These are phyloP conservation scores for Sclerotiophoma versabilis DNA, from an alignment of 2,329 filamentous ascomycete genomes.

Conservation along the genomic window DNA sequence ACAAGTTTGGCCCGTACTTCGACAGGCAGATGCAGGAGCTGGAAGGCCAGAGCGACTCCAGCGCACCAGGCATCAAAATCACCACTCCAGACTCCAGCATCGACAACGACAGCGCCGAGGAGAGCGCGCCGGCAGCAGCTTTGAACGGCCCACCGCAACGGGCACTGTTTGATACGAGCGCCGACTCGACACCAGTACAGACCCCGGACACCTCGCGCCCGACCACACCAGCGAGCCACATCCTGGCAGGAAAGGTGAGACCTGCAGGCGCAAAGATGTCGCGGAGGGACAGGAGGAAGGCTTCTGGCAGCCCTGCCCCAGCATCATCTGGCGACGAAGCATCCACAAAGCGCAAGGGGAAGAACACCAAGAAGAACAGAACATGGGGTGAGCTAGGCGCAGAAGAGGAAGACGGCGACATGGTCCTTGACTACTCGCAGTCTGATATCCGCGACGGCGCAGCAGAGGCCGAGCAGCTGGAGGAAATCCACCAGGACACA, in stretches of 20 bases:
- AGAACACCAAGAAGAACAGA: conserved; percentile 79
- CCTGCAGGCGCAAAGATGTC: conserved; percentile 76
- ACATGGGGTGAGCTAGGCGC: conserved; percentile 94
- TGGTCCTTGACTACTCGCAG: conserved; percentile 89
- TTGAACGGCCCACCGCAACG: conserved; percentile 54
- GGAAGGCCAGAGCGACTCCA: conserved; percentile 61
- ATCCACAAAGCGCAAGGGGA: conserved; percentile 63
- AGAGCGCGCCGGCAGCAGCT: conserved; percentile 60
- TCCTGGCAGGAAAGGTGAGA: conserved; percentile 76
- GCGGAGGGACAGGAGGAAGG: conserved; percentile 77
- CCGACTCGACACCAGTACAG: conserved; percentile 72
- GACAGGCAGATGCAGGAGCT: conserved; percentile 89
- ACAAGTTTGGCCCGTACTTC: conserved; percentile 86
- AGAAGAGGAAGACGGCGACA: conserved; percentile 79
- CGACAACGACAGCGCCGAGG: conserved; percentile 57
- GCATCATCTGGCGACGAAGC: conserved; percentile 86
- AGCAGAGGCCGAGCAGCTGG: conserved; percentile 66
- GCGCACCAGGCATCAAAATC: conserved; percentile 50
- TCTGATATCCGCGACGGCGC: conserved; percentile 58
- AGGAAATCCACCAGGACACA: conserved; percentile 76
- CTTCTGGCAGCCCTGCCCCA: conserved; percentile 62
- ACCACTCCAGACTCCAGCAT: conserved; percentile 59
- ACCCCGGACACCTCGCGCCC: conserved; percentile 82
- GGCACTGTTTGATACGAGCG: conserved; percentile 58
- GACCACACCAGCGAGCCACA: conserved; percentile 73